A percentile compares a stretch with the other conserved stretches of the same genome.
Evolutionary conservation across 768 basidiomycete genomes (phyloP).

Genomic region (Cyclocybe aegerita): DNA sequence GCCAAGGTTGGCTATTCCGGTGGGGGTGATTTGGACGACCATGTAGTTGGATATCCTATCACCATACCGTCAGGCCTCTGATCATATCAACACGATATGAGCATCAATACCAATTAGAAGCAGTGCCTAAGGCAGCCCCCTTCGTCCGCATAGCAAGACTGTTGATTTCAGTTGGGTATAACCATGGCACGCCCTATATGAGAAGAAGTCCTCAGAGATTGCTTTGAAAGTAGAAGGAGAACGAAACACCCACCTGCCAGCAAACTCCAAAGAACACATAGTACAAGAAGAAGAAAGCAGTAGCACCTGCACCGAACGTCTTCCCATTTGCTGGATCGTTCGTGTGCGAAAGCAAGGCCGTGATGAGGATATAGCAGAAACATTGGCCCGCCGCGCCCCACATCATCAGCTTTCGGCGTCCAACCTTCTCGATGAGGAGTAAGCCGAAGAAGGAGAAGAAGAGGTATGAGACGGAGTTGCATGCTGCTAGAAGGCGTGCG

Average conservation of each 20-base stretch:
- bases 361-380: constrained; percentile 45
- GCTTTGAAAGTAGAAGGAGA: neutral
- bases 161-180: constrained; percentile 53
- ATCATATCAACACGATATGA: neutral
- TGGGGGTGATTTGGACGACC: constrained; percentile 49
- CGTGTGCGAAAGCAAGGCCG: constrained; percentile 38
- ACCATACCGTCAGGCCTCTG: neutral
- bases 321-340: constrained; percentile 27
- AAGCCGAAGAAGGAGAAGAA: constrained; percentile 46
- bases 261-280: constrained; percentile 52
- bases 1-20: constrained; percentile 43
- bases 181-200: constrained; percentile 44
- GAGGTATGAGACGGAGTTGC: constrained; percentile 52
- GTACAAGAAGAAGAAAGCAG: constrained; percentile 50
- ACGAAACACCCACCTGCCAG: constrained; percentile 42
- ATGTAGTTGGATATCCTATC: constrained; percentile 49
- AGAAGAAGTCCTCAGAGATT: neutral
- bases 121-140: constrained; percentile 47
- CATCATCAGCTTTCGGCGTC: constrained; percentile 52
- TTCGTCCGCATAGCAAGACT: constrained; percentile 49
- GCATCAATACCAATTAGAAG: constrained; percentile 41
- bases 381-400: constrained; percentile 52
- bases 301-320: constrained; percentile 42
- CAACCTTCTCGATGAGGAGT: constrained; percentile 45
- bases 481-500: constrained; percentile 47